Conservation (phyloP, 208 protist species). For the Novymonas esmeraldas region DNA sequence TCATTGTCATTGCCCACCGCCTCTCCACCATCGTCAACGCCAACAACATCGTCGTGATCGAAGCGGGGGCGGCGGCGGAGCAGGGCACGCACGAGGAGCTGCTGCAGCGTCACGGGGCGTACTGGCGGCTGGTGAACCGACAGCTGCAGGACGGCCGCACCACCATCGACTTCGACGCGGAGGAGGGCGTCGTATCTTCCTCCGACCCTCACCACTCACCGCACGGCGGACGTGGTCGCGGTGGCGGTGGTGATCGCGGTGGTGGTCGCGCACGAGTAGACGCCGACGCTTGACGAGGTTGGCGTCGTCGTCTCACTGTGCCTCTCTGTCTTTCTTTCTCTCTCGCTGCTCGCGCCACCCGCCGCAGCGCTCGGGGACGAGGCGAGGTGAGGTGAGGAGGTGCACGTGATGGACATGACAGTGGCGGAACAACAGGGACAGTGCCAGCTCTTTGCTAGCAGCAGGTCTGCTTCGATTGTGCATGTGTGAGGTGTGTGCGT, state of each 20-base stretch:
- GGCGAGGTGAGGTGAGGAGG: not conserved
- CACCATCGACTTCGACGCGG: constrained; percentile 47
- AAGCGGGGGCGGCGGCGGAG: constrained; percentile 49
- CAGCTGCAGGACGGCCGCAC: constrained; percentile 40
- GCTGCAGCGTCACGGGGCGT: constrained; percentile 32
- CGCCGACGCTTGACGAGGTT: not conserved
- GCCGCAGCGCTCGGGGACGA: too few species aligned
- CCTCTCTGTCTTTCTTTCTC: too few species aligned
- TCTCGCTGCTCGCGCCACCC: too few species aligned
- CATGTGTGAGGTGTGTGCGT: not conserved
- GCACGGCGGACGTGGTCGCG: not conserved
- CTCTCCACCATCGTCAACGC: constrained; percentile 61
- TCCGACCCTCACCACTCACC: not conserved
- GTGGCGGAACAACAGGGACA: not conserved
- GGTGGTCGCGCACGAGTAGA: not conserved
- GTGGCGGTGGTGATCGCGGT: not conserved
- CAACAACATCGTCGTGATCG: constrained; percentile 65
- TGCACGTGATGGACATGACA: not conserved
- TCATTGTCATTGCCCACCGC: constrained; percentile 69
- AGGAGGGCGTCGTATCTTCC: constrained; percentile 7
- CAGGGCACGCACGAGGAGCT: constrained; percentile 56
- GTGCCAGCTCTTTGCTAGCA: too few species aligned
- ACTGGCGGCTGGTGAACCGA: constrained; percentile 45
- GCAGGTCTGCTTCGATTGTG: not conserved
- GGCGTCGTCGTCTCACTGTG: too few species aligned